A percentile compares a stretch with the other conserved stretches of the same genome.
These are phyloP conservation scores for Neofusicoccum kwambonambiense DNA, from an alignment of 2,329 filamentous ascomycete genomes.

Conservation along the genomic window DNA sequence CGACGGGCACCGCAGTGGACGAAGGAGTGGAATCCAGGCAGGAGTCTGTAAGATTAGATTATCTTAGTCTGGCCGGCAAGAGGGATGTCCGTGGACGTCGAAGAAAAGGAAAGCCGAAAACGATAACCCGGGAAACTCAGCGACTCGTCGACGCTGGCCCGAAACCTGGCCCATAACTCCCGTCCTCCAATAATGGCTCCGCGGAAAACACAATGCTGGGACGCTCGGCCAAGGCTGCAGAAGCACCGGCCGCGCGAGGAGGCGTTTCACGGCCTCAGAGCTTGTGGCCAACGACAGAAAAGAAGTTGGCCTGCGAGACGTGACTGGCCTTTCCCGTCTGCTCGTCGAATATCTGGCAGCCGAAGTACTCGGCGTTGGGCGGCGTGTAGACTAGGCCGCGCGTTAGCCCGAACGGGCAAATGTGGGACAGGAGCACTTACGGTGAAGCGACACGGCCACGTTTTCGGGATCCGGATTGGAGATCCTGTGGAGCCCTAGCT, in stretches of 20 bases:
- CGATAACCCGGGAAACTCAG: not conserved
- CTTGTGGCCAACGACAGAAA: conserved; percentile 55
- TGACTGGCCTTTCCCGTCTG: conserved; percentile 72
- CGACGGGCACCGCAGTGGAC: not conserved
- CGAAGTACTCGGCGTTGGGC: conserved; percentile 79
- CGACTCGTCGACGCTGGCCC: conserved; percentile 1
- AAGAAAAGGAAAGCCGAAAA: not conserved
- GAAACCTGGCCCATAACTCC: conserved; percentile 3
- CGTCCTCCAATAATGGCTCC: not conserved
- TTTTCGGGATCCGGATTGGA: conserved; percentile 69
- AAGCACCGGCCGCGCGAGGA: not conserved
- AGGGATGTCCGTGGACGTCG: not conserved
- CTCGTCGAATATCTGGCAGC: conserved; percentile 79
- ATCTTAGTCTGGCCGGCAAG: not conserved
- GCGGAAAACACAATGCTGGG: not conserved
- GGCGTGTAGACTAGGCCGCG: conserved; percentile 69
- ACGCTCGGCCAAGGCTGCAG: not conserved
- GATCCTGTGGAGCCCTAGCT: conserved; percentile 81
- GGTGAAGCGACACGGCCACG: conserved; percentile 80
- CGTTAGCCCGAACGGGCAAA: conserved; percentile 10
- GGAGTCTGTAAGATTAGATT: not conserved
- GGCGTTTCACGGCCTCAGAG: conserved; percentile 18
- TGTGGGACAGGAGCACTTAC: conserved; percentile 41
- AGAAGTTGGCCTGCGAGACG: conserved; percentile 69
- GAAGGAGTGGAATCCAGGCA: not conserved